Evolutionary conservation across 108 stramenopile species (phyloP).

Genomic region (Chaetoceros tenuissimus): DNA sequence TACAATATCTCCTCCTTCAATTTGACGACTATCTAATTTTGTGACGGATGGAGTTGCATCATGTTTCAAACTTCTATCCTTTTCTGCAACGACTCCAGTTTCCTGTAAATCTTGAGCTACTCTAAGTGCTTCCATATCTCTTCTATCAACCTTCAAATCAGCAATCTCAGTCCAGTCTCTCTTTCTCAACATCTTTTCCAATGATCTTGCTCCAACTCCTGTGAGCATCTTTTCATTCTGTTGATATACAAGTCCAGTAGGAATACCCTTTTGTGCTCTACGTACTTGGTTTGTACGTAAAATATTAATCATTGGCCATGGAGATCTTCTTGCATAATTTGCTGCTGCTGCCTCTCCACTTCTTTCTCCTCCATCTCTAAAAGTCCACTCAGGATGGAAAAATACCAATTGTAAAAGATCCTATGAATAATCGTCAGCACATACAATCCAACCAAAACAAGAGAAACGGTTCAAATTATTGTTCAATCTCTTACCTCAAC

Average conservation of each 20-base stretch:
- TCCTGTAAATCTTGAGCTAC: constrained; percentile 76
- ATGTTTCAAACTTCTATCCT: constrained; percentile 42
- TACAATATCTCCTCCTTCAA: constrained; percentile 72
- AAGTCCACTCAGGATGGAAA: constrained; percentile 93
- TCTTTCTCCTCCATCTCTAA: constrained; percentile 87
- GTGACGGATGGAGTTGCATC: constrained; percentile 75
- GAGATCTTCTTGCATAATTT: constrained; percentile 89
- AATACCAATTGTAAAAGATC: constrained; percentile 88
- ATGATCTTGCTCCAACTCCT: constrained; percentile 52
- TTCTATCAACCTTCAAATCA: constrained; percentile 74
- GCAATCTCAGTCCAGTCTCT: constrained; percentile 80
- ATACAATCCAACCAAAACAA: not conserved
- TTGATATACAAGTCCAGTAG: constrained; percentile 91
- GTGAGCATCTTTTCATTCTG: constrained; percentile 91
- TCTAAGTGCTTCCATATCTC: constrained; percentile 74
- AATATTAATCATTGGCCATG: constrained; percentile 98
- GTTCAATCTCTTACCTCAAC: constrained; percentile 31
- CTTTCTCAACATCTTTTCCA: constrained; percentile 85
- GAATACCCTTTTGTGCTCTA: constrained; percentile 89
- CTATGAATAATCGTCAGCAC: not conserved
- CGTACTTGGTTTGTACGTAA: constrained; percentile 89
- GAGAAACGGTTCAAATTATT: not conserved
- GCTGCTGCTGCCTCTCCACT: constrained; percentile 69
- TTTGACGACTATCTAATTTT: constrained; percentile 59
- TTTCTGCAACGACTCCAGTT: constrained; percentile 46